Evolutionary conservation across 225 moss, liverwort and hornwort genomes (phyloP).

Genomic region (Rhytidiadelphus loreus): DNA sequence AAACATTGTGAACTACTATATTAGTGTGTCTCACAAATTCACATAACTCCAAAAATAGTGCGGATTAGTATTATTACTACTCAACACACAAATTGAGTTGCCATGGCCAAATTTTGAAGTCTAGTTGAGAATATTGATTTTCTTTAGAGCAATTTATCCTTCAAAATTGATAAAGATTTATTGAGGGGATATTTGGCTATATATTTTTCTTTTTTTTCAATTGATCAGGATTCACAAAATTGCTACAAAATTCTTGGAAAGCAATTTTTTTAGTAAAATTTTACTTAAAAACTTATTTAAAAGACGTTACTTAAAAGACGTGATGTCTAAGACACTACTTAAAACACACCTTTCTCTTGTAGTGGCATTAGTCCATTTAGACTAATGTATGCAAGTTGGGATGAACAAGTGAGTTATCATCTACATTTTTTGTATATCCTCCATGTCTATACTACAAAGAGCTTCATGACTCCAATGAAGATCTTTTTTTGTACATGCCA

Average conservation of each 20-base stretch:
- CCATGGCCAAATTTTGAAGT: background rate
- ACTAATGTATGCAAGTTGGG: background rate
- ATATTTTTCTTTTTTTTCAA: background rate
- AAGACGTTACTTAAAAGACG: no score
- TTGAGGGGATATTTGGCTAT: accelerated
- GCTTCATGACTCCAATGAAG: accelerated
- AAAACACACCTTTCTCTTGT: no score
- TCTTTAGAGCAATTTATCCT: background rate
- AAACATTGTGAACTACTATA: background rate
- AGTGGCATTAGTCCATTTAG: no score
- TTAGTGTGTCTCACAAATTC: background rate
- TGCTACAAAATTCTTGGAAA: accelerated
- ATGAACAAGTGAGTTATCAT: background rate
- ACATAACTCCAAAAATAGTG: background rate
- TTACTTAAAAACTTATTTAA: no score
- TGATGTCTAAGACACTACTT: no score
- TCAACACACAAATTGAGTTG: no score
- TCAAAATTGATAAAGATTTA: background rate
- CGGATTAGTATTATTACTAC: accelerated
- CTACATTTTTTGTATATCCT: background rate
- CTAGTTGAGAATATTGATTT: accelerated
- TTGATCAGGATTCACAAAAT: background rate
- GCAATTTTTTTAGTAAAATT: no score
- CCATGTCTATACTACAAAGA: background rate
- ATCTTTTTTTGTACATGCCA: accelerated